Evolutionary conservation across 345 rosid genomes (phyloP), one percentile per base, ranked within the genome.

Genomic region (Corchorus capsularis): DNA sequence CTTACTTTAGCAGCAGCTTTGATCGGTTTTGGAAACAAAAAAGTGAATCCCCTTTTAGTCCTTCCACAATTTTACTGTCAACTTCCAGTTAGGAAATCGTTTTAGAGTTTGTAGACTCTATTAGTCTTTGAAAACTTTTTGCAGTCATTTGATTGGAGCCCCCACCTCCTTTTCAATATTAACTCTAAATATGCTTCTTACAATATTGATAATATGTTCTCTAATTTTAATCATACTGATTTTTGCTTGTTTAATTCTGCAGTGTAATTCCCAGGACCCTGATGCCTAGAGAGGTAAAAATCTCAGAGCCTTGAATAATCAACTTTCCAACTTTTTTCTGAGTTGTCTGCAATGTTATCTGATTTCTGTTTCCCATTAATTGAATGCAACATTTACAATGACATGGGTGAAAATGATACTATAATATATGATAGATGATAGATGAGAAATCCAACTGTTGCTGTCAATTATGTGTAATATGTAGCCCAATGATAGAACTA

Each of bases 241-340:
- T 17, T 63, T 12, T 63, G 22, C 8, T 32, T 62, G 62, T 50
- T 37, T 46, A 63, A 35, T 49, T 80, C 77, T 87, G 89, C 94
- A 94, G 98, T 78, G 89, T 94, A 45, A 91, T 94, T 57, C 99
- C 98, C 35, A 93, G 83, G 81, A 82, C 90, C 74, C 84, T 95
- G 35, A 91, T 90, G 96, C 92, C 98, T 4, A 82, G 92, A 87
- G 94, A 93, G 98, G 99, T 93, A 87, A 68, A 76, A 54, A 27
- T 8, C 5, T 11, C 46, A 57, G 64, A 41, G 67, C 45, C 39
- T 3, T 39, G 55, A 70, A 61, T 17, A 70, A 61, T 17, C 45
- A 47, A 69, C 35, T 39, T 20, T 4, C 41, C 73, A 52, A 52
- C 70, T 70, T 53, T 46, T 56, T 57, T 56, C 1, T 59, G 68